Evolutionary conservation across 345 rosid genomes (phyloP).

Genomic region (Salix udensis): DNA sequence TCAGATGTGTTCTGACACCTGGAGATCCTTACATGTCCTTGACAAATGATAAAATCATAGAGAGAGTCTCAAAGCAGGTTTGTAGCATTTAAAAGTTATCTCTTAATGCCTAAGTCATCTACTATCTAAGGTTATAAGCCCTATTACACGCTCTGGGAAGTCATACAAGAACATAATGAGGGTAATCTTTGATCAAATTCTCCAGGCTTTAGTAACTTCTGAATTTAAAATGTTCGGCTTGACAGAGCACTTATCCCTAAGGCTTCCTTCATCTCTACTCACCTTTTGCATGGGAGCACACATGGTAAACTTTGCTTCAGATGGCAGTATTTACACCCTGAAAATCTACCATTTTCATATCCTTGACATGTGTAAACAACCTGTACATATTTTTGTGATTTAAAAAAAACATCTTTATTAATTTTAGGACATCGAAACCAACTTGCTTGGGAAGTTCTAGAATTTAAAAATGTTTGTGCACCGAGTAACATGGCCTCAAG

Average conservation of each 20-base stretch:
- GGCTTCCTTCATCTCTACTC: background rate
- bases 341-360: background rate
- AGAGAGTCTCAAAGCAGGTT: slow-evolving; percentile 86
- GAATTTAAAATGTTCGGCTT: background rate
- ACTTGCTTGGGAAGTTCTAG: too few species aligned
- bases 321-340: background rate
- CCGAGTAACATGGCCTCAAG: background rate
- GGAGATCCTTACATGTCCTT: slow-evolving; percentile 97
- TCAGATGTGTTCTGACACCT: slow-evolving; percentile 89
- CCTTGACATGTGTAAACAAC: background rate
- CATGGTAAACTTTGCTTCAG: background rate
- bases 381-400: background rate
- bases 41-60: slow-evolving; percentile 73
- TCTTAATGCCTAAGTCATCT: background rate
- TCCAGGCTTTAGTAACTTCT: background rate
- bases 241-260: background rate
- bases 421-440: background rate
- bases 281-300: background rate
- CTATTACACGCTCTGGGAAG: background rate
- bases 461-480: background rate
- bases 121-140: background rate
- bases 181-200: background rate
- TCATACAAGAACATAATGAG: background rate
- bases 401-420: background rate
- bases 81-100: background rate